phyloP scores from a whole-genome alignment of 2,329 filamentous ascomycete genomes.

The Cordyceps pruinosa region DNA sequence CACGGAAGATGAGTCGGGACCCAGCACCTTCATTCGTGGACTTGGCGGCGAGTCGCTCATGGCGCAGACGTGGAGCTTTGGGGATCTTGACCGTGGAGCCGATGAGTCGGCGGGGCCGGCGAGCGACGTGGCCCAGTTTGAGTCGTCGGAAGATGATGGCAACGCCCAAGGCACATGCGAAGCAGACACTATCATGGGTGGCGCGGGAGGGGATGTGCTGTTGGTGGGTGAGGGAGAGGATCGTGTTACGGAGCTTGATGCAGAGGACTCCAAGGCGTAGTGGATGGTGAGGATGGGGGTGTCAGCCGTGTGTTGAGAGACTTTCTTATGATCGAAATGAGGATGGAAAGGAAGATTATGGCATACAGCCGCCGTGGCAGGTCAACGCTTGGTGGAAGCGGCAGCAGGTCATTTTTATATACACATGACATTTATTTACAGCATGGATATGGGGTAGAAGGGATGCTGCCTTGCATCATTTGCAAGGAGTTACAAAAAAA shows the following conservation, averaged over 20 bases:
- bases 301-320: not conserved
- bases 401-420: not conserved
- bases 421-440: conserved; percentile 4
- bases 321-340: conserved; percentile 1
- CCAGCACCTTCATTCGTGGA: not conserved
- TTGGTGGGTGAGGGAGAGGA: conserved; percentile 29
- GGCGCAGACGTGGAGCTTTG: conserved; percentile 42
- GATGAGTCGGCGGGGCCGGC: conserved; percentile 30
- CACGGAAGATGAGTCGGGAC: conserved; percentile 40
- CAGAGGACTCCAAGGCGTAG: conserved; percentile 32
- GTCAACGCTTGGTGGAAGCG: not conserved
- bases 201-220: conserved; percentile 33
- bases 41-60: conserved; percentile 32
- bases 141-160: conserved; percentile 31
- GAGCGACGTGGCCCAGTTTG: conserved; percentile 38
- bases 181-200: conserved; percentile 15
- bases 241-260: conserved; percentile 43
- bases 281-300: not conserved
- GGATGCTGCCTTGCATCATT: not conserved
- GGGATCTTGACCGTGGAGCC: conserved; percentile 25
- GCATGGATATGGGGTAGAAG: conserved; percentile 8
- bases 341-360: not conserved
- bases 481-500: not conserved
- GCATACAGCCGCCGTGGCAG: not conserved
- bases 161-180: conserved; percentile 20